phyloP scores from a whole-genome alignment of 768 basidiomycete genomes.

The Cystofilobasidium capitatum region DNA sequence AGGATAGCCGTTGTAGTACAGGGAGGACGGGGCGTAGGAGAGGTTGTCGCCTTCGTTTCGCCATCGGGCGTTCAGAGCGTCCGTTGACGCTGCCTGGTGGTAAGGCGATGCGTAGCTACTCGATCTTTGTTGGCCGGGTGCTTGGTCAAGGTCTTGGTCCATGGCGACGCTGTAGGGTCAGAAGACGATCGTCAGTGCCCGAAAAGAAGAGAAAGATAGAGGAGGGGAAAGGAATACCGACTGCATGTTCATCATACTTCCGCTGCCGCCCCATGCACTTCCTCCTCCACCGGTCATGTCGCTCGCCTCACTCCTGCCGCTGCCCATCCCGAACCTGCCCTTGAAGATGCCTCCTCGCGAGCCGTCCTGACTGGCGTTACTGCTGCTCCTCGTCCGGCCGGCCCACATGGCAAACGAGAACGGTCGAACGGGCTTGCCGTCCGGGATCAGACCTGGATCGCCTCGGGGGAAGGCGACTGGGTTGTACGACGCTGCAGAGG shows the following conservation, averaged over 20 bases:
- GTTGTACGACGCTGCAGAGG: background rate
- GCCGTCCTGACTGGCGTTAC: slow-evolving; percentile 1
- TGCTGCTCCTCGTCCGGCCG: slow-evolving; percentile 33
- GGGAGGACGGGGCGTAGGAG: background rate
- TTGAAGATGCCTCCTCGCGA: slow-evolving; percentile 14
- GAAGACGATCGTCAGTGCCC: background rate
- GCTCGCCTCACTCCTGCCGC: slow-evolving; percentile 32
- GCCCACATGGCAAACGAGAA: slow-evolving; percentile 42
- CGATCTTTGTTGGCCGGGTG: too few species aligned
- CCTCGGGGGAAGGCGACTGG: background rate
- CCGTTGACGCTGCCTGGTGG: slow-evolving; percentile 31
- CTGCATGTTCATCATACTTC: slow-evolving; percentile 43
- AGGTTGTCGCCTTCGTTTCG: slow-evolving; percentile 24
- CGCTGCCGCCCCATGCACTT: slow-evolving; percentile 40
- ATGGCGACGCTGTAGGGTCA: slow-evolving; percentile 35
- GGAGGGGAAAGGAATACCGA: slow-evolving; percentile 28
- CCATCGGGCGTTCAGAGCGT: slow-evolving; percentile 34
- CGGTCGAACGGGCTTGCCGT: slow-evolving; percentile 31
- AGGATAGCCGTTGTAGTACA: background rate
- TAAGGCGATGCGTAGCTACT: slow-evolving; percentile 28
- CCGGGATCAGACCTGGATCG: background rate
- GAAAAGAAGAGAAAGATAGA: background rate
- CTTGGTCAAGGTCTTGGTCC: slow-evolving; percentile 34
- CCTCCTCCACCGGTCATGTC: slow-evolving; percentile 38
- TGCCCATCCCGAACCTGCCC: slow-evolving; percentile 26